phyloP scores from a whole-genome alignment of 2,329 filamentous ascomycete genomes.

The Alternaria dauci region DNA sequence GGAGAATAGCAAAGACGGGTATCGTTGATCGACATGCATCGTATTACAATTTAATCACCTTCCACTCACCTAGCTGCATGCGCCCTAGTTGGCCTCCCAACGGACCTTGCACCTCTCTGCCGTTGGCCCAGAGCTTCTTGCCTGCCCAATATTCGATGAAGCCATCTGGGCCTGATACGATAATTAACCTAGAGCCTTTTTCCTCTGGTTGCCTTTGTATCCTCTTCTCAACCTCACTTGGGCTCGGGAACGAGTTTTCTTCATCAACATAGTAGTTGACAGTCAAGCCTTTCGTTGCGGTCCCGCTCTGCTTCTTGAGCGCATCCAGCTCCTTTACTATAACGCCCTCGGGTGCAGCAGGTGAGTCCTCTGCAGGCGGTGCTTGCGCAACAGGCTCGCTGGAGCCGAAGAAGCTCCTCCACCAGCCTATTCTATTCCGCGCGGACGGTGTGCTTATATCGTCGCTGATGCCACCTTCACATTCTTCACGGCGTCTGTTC shows the following conservation, averaged over 20 bases:
- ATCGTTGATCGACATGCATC: slow-evolving; percentile 20
- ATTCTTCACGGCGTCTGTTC: slow-evolving; percentile 72
- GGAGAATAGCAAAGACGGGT: slow-evolving; percentile 6
- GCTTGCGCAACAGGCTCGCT: slow-evolving; percentile 18
- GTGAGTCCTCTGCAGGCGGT: slow-evolving; percentile 9
- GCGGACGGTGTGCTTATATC: slow-evolving; percentile 25
- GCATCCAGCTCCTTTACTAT: slow-evolving; percentile 19
- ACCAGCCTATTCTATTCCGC: slow-evolving; percentile 33
- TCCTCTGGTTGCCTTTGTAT: slow-evolving; percentile 29
- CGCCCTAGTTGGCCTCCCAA: slow-evolving; percentile 72
- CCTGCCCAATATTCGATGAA: slow-evolving; percentile 86
- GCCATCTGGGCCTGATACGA: slow-evolving; percentile 90
- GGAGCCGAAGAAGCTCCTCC: slow-evolving; percentile 38
- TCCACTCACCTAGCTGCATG: slow-evolving; percentile 66
- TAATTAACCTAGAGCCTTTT: slow-evolving; percentile 70
- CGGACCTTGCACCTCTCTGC: slow-evolving; percentile 76
- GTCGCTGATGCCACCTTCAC: slow-evolving; percentile 66
- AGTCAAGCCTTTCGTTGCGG: slow-evolving; percentile 39
- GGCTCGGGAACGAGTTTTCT: slow-evolving; percentile 71
- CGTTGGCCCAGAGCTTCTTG: slow-evolving; percentile 76
- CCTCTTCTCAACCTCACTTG: slow-evolving; percentile 47
- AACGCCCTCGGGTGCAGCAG: slow-evolving; percentile 48
- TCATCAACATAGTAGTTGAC: slow-evolving; percentile 86
- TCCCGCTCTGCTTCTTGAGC: slow-evolving; percentile 19
- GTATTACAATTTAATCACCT: slow-evolving; percentile 65